phyloP scores from a whole-genome alignment of 805 yeast species.

The Jamesozyma gamospora region DNA sequence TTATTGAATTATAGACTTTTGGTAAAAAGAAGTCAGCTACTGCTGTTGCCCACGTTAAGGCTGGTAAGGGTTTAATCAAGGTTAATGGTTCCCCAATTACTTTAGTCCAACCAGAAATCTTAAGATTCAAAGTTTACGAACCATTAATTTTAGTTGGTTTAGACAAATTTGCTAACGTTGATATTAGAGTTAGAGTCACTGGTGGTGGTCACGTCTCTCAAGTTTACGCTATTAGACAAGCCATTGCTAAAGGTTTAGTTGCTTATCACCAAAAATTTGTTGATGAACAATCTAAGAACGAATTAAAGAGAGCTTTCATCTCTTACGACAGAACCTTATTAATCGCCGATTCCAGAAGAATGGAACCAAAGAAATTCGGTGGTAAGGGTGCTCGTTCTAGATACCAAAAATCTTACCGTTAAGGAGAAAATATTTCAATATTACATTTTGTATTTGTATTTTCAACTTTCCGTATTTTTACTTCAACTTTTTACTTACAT shows the following conservation, averaged over 20 bases:
- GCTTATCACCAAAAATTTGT: conserved; percentile 99
- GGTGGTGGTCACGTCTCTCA: conserved; percentile 99
- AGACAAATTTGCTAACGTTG: conserved; percentile 97
- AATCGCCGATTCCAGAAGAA: conserved; percentile 99
- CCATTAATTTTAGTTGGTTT: conserved; percentile 96
- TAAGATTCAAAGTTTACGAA: conserved; percentile 99
- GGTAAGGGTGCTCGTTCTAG: conserved; percentile 99
- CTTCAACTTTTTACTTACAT: conserved; percentile 14
- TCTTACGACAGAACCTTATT: conserved; percentile 98
- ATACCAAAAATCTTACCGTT: conserved; percentile 99
- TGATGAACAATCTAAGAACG: conserved; percentile 99
- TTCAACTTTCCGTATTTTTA: conserved; percentile 6
- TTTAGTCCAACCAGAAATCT: conserved; percentile 97
- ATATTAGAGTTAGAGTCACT: conserved; percentile 97
- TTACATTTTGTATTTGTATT: conserved; percentile 51
- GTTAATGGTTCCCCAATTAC: conserved; percentile 99
- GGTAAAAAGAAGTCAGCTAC: conserved; percentile 99
- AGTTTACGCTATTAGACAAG: conserved; percentile 99
- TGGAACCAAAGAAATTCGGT: conserved; percentile 99
- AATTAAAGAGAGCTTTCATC: conserved; percentile 95
- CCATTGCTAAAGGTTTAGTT: conserved; percentile 98
- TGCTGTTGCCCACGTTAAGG: conserved; percentile 99
- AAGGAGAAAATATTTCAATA: conserved; percentile 41
- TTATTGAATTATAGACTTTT: conserved; percentile 60
- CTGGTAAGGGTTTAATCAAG: conserved; percentile 98